Conservation (phyloP, 805 yeast species). For the Lachancea nothofagi region DNA sequence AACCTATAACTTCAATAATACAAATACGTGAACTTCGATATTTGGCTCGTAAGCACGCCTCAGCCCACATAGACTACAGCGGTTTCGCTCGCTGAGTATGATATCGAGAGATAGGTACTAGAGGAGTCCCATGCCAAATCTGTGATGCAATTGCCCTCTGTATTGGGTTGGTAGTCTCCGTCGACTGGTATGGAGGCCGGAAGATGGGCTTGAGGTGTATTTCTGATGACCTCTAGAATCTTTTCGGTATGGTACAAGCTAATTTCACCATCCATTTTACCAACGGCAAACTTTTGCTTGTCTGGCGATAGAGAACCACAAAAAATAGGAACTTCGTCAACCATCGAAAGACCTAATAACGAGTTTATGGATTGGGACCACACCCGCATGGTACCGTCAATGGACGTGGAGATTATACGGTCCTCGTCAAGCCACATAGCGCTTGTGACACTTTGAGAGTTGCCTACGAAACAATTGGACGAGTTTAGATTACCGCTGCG, state of each 20-base stretch:
- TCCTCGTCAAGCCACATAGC: slow-evolving; percentile 50
- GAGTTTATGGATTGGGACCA: slow-evolving; percentile 48
- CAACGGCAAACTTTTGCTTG: slow-evolving; percentile 48
- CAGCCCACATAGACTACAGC: slow-evolving; percentile 15
- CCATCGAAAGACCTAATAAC: slow-evolving; percentile 27
- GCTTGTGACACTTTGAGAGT: slow-evolving; percentile 51
- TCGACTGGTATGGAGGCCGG: slow-evolving; percentile 26
- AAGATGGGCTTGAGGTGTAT: not conserved
- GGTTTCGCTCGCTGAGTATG: slow-evolving; percentile 32
- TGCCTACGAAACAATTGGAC: slow-evolving; percentile 45
- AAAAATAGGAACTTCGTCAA: slow-evolving; percentile 52
- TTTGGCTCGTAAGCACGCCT: too few relatives aligned
- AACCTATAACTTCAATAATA: too few relatives aligned
- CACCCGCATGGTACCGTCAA: slow-evolving; percentile 64
- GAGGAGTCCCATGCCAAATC: slow-evolving; percentile 34
- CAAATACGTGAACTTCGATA: too few relatives aligned
- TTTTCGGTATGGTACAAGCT: slow-evolving; percentile 44
- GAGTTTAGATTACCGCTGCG: slow-evolving; percentile 54
- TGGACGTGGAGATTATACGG: slow-evolving; percentile 47
- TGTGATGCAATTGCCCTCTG: slow-evolving; percentile 27
- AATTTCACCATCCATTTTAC: slow-evolving; percentile 59
- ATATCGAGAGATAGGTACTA: slow-evolving; percentile 26
- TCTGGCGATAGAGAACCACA: slow-evolving; percentile 49
- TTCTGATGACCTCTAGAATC: slow-evolving; percentile 8
- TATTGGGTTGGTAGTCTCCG: slow-evolving; percentile 22